A percentile compares a stretch with the other conserved stretches of the same genome.
phyloP scores from a whole-genome alignment of 1,139 yeast species.

The Diutina mesorugosa region DNA sequence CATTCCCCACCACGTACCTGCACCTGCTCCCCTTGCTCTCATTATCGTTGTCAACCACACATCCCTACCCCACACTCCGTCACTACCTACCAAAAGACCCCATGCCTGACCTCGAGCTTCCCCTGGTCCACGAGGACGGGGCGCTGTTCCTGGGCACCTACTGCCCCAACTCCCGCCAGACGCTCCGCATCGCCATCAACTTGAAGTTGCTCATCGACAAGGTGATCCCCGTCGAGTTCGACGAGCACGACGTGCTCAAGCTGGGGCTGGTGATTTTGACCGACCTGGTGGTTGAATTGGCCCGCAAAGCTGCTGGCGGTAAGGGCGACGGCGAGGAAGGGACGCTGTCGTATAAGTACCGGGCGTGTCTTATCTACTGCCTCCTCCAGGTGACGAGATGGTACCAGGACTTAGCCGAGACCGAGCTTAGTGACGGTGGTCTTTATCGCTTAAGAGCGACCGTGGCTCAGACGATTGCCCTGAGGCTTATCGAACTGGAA shows the following conservation, averaged over 20 bases:
- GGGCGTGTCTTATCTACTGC: conserved; percentile 56
- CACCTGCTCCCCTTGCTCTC: not conserved
- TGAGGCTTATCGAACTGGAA: conserved; percentile 49
- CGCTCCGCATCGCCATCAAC: conserved; percentile 60
- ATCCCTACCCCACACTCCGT: not conserved
- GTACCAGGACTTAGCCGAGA: conserved; percentile 51
- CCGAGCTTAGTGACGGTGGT: conserved; percentile 57
- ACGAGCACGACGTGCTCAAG: conserved; percentile 33
- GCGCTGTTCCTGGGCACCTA: not conserved
- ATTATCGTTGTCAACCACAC: not conserved
- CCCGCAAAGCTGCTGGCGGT: conserved; percentile 74
- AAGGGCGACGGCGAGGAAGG: conserved; percentile 46
- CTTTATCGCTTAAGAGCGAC: conserved; percentile 47
- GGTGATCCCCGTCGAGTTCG: conserved; percentile 52
- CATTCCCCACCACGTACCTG: not conserved
- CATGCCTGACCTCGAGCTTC: not conserved
- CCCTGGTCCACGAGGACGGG: not conserved
- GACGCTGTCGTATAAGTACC: conserved; percentile 47
- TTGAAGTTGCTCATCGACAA: conserved; percentile 62
- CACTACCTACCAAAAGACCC: not conserved
- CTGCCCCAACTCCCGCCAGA: conserved; percentile 48
- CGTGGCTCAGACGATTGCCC: conserved; percentile 65
- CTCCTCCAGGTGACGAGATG: conserved; percentile 66
- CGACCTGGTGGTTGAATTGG: conserved; percentile 43
- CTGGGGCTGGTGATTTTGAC: conserved; percentile 56